Conservation (phyloP, 129 eudicot genomes). For the Cynara cardunculus region DNA sequence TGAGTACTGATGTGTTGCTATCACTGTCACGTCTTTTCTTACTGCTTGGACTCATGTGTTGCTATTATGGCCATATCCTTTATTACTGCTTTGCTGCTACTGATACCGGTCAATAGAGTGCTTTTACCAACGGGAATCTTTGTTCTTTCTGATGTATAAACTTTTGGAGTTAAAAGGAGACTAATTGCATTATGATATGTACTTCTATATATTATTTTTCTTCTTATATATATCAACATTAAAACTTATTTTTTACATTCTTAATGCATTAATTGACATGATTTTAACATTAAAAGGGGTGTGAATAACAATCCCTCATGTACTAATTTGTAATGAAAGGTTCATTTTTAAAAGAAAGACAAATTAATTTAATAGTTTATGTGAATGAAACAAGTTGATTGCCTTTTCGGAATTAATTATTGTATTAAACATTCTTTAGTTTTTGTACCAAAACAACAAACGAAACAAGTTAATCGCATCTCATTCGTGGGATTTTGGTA, state of each 20-base stretch:
- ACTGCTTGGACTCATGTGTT: neutral
- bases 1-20: neutral
- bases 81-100: neutral
- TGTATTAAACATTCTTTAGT: neutral
- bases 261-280: no score
- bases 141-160: neutral
- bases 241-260: no score
- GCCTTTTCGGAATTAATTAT: neutral
- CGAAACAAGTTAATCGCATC: neutral
- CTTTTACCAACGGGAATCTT: slow-evolving; percentile 14
- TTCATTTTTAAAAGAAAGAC: no score
- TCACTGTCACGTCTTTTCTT: neutral
- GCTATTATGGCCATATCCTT: neutral
- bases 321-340: no score
- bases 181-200: no score
- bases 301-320: no score
- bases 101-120: neutral
- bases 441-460: neutral
- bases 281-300: no score
- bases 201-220: no score
- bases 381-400: neutral
- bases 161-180: no score
- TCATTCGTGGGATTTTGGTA: neutral
- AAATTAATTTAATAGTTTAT: no score
- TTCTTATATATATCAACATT: no score